Evolutionary conservation across 768 basidiomycete genomes (phyloP), one percentile per base, ranked within the genome.

Genomic region (Lentinus tigrinus): DNA sequence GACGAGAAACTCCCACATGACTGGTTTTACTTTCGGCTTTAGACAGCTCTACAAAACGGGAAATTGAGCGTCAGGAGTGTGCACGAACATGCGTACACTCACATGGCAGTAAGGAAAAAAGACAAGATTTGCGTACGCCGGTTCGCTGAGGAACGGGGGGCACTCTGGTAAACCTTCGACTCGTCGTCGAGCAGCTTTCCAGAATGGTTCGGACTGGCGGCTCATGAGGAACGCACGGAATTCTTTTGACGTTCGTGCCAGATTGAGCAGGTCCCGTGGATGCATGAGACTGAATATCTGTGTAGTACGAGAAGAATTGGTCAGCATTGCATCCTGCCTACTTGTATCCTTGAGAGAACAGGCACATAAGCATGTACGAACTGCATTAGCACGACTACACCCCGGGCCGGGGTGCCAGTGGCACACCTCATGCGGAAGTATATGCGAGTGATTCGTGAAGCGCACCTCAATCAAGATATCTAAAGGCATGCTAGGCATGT

Each of bases 21-120:
- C 47, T 0, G 17, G 13, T 16, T 48, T 27, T 8, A 48, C 23
- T 3, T 48, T 48, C 16, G 47, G 27, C 27, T 48, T 48, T 11
- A 48, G 31, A 31, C 47, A 48, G 9, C 17, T 8, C 47, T 48
- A 28, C 4, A 27, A 34, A 8, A n/a, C 16, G 16, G 11, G 16
- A n/a, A 4, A 10, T 37, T 19, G 9, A 16, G 11, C 28, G 36
- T 36, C 5, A 38, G 10, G 9, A 14, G 9, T 28, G 13, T 40
- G 14, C 1, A 10, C 14, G 21, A 23, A 53, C 10, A 27, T 26
- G 6, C 6, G 39, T 42, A 14, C 17, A 24, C 70, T 43, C 47
- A 75, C 75, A 52, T 72, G 64, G 50, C 77, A 78, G 36, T 69
- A 26, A 9, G 59, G 60, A 13, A 69, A 69, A 60, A 72, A 79